A percentile compares a stretch with the other conserved stretches of the same genome.
These are phyloP conservation scores for Cymbopogon flexuosus DNA, from an alignment of 202 grass and related monocot species.

Conservation along the genomic window DNA sequence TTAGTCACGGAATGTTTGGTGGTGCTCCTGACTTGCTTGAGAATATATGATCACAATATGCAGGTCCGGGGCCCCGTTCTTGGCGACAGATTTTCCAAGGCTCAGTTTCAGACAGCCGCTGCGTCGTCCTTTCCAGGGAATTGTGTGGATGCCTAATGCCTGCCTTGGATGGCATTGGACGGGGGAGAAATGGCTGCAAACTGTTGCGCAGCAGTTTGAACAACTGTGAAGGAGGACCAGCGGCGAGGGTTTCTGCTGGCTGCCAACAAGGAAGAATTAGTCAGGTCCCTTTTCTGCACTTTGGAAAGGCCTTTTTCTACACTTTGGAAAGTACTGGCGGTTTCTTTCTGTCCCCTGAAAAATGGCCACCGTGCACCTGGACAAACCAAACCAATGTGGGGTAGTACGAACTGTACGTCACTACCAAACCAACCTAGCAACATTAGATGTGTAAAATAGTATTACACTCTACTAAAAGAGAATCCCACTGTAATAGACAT, in stretches of 20 bases:
- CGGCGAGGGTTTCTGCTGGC: neutral
- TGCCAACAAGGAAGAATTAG: neutral
- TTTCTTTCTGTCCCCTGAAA: no score
- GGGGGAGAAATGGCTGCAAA: slow-evolving; percentile 14
- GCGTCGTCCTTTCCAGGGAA: slow-evolving; percentile 38
- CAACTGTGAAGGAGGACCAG: neutral
- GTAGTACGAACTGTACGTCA: no score
- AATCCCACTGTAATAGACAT: neutral
- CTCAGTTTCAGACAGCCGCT: neutral
- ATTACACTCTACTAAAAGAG: neutral
- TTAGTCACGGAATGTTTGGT: neutral
- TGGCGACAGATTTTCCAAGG: slow-evolving; percentile 29
- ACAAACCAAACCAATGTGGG: no score
- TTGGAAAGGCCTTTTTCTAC: neutral
- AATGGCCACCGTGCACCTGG: no score
- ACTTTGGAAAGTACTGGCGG: no score
- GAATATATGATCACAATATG: slow-evolving; percentile 2
- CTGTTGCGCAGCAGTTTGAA: neutral
- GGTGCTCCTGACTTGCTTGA: neutral
- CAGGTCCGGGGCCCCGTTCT: neutral
- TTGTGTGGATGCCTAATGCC: neutral
- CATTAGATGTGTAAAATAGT: no score
- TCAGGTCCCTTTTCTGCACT: neutral
- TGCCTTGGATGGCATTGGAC: slow-evolving; percentile 22
- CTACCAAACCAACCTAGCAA: no score